These are phyloP conservation scores for Furculomyces boomerangus DNA, from an alignment of 371 early-diverging fungal genomes.

Conservation along the genomic window DNA sequence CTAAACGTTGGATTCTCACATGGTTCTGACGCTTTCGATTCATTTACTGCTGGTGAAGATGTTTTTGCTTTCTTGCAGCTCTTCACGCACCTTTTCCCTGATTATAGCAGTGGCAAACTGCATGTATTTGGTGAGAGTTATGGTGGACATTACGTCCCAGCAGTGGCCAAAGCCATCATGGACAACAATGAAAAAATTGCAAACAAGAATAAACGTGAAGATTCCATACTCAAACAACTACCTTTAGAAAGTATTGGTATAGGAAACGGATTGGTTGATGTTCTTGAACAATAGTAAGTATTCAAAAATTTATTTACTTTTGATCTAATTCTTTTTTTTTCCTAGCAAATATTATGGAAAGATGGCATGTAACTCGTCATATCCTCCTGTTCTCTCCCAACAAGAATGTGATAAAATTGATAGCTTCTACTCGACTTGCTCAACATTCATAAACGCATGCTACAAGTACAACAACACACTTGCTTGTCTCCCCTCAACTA, in stretches of 20 bases:
- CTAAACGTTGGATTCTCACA: slow-evolving; percentile 58
- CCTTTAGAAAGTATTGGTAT: slow-evolving; percentile 61
- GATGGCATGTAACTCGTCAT: slow-evolving; percentile 66
- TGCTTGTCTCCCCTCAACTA: slow-evolving; percentile 66
- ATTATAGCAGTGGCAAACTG: slow-evolving; percentile 31
- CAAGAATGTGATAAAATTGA: slow-evolving; percentile 52
- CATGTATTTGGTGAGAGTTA: slow-evolving; percentile 47
- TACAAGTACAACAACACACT: slow-evolving; percentile 54
- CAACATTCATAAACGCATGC: slow-evolving; percentile 55
- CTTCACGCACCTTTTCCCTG: slow-evolving; percentile 45
- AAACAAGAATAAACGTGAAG: slow-evolving; percentile 19
- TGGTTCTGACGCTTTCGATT: slow-evolving; percentile 30
- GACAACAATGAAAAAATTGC: slow-evolving; percentile 37
- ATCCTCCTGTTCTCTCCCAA: slow-evolving; percentile 50
- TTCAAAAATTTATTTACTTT: background rate
- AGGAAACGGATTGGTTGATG: slow-evolving; percentile 87
- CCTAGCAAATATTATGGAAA: slow-evolving; percentile 53
- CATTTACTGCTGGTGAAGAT: slow-evolving; percentile 28
- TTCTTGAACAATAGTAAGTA: slow-evolving; percentile 51
- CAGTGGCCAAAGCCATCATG: slow-evolving; percentile 47
- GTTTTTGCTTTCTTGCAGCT: slow-evolving; percentile 39
- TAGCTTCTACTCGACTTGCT: slow-evolving; percentile 49
- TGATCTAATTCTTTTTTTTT: background rate
- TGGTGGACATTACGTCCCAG: slow-evolving; percentile 68
- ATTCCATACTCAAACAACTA: slow-evolving; percentile 32